Conservation (phyloP, 2,329 filamentous ascomycete genomes). For the Alternaria alternata region DNA sequence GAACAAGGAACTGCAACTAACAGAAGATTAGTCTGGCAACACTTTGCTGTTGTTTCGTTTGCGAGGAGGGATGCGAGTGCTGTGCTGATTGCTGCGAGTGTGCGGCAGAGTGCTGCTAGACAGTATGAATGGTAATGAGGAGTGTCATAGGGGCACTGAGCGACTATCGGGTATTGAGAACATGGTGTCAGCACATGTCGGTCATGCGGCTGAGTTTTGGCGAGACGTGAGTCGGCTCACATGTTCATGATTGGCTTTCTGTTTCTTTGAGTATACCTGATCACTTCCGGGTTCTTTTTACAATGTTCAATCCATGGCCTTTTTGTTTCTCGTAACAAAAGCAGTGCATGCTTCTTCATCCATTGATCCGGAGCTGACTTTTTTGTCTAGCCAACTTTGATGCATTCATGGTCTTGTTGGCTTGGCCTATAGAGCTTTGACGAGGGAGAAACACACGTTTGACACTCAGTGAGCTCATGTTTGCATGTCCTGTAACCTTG, state of each 20-base stretch:
- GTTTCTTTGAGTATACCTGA: not conserved
- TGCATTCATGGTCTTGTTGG: too few species aligned
- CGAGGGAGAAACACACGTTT: too few species aligned
- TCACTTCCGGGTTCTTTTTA: not conserved
- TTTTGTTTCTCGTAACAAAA: not conserved
- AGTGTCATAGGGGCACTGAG: not conserved
- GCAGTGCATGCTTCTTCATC: not conserved
- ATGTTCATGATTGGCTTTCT: not conserved
- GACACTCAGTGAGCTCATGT: too few species aligned
- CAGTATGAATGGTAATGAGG: not conserved
- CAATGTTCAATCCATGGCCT: not conserved
- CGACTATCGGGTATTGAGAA: not conserved
- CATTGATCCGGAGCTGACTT: not conserved
- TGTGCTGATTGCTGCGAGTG: conserved; percentile 67
- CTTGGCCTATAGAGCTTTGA: too few species aligned
- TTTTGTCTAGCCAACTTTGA: not conserved
- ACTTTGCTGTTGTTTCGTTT: conserved; percentile 70
- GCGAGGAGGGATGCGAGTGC: conserved; percentile 70
- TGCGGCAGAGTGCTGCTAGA: conserved; percentile 38
- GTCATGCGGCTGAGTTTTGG: not conserved
- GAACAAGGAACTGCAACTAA: conserved; percentile 6
- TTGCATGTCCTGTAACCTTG: too few species aligned
- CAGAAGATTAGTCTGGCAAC: conserved; percentile 35
- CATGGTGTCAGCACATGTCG: not conserved
- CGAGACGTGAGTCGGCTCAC: not conserved